Evolutionary conservation across 2,329 filamentous ascomycete genomes (phyloP).

Genomic region (Sporothrix protearum): DNA sequence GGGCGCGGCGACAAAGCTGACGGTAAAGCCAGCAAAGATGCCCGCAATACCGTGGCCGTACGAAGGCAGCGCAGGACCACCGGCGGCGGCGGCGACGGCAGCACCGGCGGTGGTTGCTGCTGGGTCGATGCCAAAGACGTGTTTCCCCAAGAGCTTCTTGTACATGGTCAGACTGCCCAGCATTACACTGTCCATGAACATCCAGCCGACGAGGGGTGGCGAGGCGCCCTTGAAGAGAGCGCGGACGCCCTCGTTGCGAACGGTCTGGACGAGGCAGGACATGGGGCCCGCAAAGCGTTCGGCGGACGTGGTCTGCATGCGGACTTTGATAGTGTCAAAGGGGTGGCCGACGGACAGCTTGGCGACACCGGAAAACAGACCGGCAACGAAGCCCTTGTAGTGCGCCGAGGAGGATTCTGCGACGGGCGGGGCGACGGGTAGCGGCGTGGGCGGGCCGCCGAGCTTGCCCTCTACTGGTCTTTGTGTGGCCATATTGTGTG

Average conservation of each 20-base stretch:
- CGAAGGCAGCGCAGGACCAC: constrained; percentile 58
- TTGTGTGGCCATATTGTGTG: constrained; percentile 20
- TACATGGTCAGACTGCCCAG: constrained; percentile 89
- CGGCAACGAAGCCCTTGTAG: constrained; percentile 95
- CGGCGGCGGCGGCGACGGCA: constrained; percentile 34
- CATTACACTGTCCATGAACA: constrained; percentile 95
- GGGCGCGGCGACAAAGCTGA: constrained; percentile 87
- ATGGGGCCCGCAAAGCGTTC: constrained; percentile 80
- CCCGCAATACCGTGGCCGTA: constrained; percentile 86
- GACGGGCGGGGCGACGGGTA: constrained; percentile 6
- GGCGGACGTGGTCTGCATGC: constrained; percentile 78
- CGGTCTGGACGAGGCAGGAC: constrained; percentile 78
- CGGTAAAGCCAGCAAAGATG: constrained; percentile 80
- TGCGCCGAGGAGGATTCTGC: constrained; percentile 45
- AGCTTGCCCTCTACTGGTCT: constrained; percentile 1
- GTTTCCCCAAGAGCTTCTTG: constrained; percentile 74
- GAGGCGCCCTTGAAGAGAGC: constrained; percentile 94
- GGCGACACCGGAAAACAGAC: constrained; percentile 90
- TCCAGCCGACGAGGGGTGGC: constrained; percentile 91
- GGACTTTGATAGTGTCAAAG: constrained; percentile 96
- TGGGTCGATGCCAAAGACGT: constrained; percentile 59
- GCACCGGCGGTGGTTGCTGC: constrained; percentile 35
- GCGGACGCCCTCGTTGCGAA: constrained; percentile 77
- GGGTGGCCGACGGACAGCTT: constrained; percentile 74
- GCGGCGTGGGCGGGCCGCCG: neutral